Evolutionary conservation across 805 yeast species (phyloP).

Genomic region (Metschnikowia dekortorum): DNA sequence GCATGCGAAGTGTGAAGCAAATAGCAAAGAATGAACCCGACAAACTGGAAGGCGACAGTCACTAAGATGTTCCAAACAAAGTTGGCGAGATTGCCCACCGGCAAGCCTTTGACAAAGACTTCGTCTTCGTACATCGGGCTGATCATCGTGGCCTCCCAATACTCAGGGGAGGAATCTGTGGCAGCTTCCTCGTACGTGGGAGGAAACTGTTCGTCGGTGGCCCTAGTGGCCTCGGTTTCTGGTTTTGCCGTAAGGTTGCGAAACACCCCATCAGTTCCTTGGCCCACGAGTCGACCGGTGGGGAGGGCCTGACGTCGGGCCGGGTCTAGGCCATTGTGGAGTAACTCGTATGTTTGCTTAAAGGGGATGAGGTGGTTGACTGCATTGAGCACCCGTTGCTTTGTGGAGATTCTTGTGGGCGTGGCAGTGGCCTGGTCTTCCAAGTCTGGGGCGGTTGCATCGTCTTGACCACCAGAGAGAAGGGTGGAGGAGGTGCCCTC

Average conservation of each 20-base stretch:
- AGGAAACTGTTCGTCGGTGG: constrained; percentile 50
- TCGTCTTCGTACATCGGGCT: constrained; percentile 82
- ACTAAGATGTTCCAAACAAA: constrained; percentile 88
- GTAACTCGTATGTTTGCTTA: constrained; percentile 39
- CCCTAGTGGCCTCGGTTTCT: constrained; percentile 39
- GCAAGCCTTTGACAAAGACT: constrained; percentile 89
- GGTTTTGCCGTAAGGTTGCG: constrained; percentile 91
- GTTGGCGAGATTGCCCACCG: constrained; percentile 88
- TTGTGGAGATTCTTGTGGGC: constrained; percentile 22
- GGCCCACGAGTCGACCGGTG: constrained; percentile 44
- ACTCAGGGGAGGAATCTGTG: constrained; percentile 90
- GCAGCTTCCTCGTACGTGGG: constrained; percentile 96
- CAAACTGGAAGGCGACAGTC: constrained; percentile 86
- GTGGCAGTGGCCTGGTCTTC: constrained; percentile 23
- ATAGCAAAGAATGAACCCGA: constrained; percentile 89
- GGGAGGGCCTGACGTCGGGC: constrained; percentile 40
- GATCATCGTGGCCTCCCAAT: constrained; percentile 88
- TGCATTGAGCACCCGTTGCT: constrained; percentile 29
- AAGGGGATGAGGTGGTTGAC: constrained; percentile 34
- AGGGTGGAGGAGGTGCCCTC: constrained; percentile 18
- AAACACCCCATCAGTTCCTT: constrained; percentile 82
- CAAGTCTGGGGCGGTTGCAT: constrained; percentile 19
- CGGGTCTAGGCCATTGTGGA: constrained; percentile 37
- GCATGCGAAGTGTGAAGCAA: constrained; percentile 94
- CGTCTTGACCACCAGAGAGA: background rate